Percentiles rank a stretch among this genome's conserved stretches.
Conservation (phyloP, 805 yeast genomes). For the Metschnikowia noctiluminum region DNA sequence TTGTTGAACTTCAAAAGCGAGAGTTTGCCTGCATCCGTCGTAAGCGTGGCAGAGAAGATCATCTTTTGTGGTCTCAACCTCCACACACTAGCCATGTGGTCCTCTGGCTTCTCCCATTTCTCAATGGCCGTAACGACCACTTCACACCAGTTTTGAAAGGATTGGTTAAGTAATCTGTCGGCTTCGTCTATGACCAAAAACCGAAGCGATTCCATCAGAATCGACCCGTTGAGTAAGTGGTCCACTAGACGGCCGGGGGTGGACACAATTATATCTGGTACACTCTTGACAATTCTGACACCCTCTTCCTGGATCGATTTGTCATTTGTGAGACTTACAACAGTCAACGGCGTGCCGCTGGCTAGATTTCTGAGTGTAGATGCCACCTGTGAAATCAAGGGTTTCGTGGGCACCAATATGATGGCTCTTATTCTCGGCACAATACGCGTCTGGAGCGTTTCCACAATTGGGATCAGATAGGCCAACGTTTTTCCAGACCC, state of each 20-base stretch:
- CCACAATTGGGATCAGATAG: constrained; percentile 78
- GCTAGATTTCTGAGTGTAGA: constrained; percentile 56
- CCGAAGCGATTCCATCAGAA: constrained; percentile 51
- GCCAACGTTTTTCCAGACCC: constrained; percentile 97
- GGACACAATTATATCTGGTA: constrained; percentile 66
- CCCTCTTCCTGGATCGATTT: constrained; percentile 61
- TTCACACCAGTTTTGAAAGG: constrained; percentile 90
- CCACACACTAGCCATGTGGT: constrained; percentile 32
- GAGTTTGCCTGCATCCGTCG: constrained; percentile 87
- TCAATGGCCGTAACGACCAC: constrained; percentile 43
- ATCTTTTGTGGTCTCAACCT: constrained; percentile 50
- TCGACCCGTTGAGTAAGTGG: constrained; percentile 46
- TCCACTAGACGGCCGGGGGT: constrained; percentile 87
- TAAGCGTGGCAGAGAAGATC: constrained; percentile 88
- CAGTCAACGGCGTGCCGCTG: constrained; percentile 64
- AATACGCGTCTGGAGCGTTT: constrained; percentile 55
- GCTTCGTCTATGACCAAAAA: constrained; percentile 79
- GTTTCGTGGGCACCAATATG: constrained; percentile 84
- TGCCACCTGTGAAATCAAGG: constrained; percentile 79
- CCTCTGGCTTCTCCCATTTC: constrained; percentile 13
- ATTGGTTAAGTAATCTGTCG: constrained; percentile 77
- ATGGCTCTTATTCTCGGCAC: constrained; percentile 76
- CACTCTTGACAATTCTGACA: constrained; percentile 36
- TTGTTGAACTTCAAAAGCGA: constrained; percentile 62
- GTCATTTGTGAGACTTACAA: constrained; percentile 58